Conservation (phyloP, 805 yeast species). For the Suhomyces sp. region DNA sequence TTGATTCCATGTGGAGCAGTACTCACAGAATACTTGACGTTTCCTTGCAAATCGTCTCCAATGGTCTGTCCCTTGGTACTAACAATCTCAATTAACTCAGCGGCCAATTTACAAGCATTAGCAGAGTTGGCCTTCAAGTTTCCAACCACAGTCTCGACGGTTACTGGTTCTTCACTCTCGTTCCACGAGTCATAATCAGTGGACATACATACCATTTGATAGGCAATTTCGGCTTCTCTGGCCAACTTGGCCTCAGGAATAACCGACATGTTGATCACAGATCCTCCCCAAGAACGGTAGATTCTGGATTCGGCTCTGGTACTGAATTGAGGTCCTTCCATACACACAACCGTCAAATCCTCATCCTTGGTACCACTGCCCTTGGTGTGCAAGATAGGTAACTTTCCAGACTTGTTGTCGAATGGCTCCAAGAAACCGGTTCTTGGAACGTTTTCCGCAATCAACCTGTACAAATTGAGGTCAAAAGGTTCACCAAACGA, state of each 20-base stretch:
- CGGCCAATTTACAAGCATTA: conserved; percentile 80
- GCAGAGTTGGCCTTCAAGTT: conserved; percentile 82
- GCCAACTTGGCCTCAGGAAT: conserved; percentile 98
- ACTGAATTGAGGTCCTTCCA: conserved; percentile 99
- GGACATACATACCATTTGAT: conserved; percentile 98
- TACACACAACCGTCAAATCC: conserved; percentile 85
- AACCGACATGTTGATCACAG: conserved; percentile 95
- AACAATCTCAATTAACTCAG: conserved; percentile 62
- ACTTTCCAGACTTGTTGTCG: conserved; percentile 33
- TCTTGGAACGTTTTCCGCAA: conserved; percentile 49
- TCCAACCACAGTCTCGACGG: conserved; percentile 95
- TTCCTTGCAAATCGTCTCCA: conserved; percentile 70
- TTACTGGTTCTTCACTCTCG: conserved; percentile 91
- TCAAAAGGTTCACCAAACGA: conserved; percentile 98
- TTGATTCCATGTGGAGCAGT: conserved; percentile 75
- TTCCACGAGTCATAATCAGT: conserved; percentile 99
- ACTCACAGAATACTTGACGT: conserved; percentile 78
- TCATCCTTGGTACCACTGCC: conserved; percentile 53
- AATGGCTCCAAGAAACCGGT: conserved; percentile 54
- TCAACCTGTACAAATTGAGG: conserved; percentile 60
- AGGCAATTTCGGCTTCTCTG: conserved; percentile 93
- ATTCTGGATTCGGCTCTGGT: conserved; percentile 94
- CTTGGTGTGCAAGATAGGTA: conserved; percentile 62
- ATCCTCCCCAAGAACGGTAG: conserved; percentile 86
- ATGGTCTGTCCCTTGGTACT: conserved; percentile 55